phyloP scores from a whole-genome alignment of 129 eudicot genomes.

The Apium graveolens region DNA sequence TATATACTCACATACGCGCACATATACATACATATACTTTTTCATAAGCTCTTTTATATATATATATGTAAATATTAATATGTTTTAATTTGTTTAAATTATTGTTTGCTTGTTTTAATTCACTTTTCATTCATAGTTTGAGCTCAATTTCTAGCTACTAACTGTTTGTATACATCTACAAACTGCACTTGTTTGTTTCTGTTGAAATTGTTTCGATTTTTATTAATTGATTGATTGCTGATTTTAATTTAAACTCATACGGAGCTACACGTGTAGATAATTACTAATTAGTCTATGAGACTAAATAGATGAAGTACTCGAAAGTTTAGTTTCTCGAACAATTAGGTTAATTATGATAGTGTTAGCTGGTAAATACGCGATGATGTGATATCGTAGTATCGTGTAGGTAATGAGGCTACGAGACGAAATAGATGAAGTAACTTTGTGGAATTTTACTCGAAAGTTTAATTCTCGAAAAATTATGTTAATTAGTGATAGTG shows the following conservation, averaged over 20 bases:
- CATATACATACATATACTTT: no score
- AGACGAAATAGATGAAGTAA: background rate
- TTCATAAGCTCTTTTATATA: no score
- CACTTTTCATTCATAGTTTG: background rate
- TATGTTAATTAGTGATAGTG: background rate
- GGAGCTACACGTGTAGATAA: no score
- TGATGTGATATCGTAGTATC: background rate
- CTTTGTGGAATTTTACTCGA: background rate
- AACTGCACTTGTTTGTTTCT: background rate
- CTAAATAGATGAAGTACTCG: no score
- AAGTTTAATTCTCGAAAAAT: background rate
- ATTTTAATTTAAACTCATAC: no score
- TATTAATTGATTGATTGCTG: background rate
- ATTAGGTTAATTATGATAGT: no score
- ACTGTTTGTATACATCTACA: background rate
- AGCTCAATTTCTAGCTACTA: background rate
- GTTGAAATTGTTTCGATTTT: background rate
- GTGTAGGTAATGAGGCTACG: background rate
- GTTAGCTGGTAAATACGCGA: background rate
- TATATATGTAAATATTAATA: no score
- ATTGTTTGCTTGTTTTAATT: background rate
- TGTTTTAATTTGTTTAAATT: background rate
- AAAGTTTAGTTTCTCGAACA: no score
- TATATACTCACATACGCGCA: no score
- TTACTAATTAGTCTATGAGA: no score